Base-by-base conservation (phyloP, 192 early-diverging fungal species). In the Chytriomyces hyalinus region DNA sequence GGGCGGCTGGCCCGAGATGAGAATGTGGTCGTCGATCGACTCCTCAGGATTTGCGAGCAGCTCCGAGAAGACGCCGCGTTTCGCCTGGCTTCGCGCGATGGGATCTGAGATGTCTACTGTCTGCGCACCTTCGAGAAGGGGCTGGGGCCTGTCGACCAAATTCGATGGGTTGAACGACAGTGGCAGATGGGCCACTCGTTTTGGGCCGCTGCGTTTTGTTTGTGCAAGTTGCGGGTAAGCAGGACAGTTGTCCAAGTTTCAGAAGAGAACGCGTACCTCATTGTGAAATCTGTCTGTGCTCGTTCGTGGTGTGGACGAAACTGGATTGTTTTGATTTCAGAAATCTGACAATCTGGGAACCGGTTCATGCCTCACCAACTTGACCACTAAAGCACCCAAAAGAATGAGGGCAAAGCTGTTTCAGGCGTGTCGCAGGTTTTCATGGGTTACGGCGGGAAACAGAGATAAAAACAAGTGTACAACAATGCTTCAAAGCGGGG, bases 21-120 rank as follows among this genome's bases (percentile, higher is more conserved):
- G 65, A 61, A 74, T 73, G 53, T 73, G 73, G 47, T 63, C 70
- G 57, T 81, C 80, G 5, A 70, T 69, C 17, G 74, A 76, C n/a
- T 67, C 72, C 7, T 80, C 68, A 17, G 79, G 82, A 46, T 74
- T 53, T 11, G 77, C 75, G 26, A 81, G 71, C n/a, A 79, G 80
- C 20, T 78, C 79, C 36, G 79, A 81, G 44, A 84, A 73, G 72
- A 81, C 78, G 5, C 82, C 82, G 20, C 75, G 65, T 49, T 67
- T 77, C 4, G 50, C 66, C 43, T 28, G 24, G 48, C 71, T 65
- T 61, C 53, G 17, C 6, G 65, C 64, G 44, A 61, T 73, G 43
- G 57, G 53, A 9, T 59, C 66, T 9, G 77, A 78, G 28, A 78
- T 78, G 45, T 78, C 77, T 8, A 73, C 64, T 0, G 68, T 66